Evolutionary conservation across 2,329 filamentous ascomycete genomes (phyloP), one percentile per base, ranked within the genome.

Genomic region (Penicillium sp.): DNA sequence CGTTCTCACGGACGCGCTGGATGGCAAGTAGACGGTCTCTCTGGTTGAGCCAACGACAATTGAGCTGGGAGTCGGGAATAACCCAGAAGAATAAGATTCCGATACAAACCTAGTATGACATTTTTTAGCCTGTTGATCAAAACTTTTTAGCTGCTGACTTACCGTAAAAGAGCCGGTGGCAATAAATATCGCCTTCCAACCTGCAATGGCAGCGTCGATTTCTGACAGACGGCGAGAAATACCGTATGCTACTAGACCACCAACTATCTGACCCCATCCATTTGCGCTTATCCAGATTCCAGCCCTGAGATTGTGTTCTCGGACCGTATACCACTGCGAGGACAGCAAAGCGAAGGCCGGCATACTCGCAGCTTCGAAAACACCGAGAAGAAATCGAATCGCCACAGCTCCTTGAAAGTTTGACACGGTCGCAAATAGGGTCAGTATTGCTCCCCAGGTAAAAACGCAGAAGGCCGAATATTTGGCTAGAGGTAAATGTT

Each of bases 401-500:
- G 34, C 34, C 10, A 37, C 20, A 23, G 34, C 34, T 2, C 34
- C 34, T 12, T 37, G 34, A 5, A 37, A 37, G 15, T 37, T 37
- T 4, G 34, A 21, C 34, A 37, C 34, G 10, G 34, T 37, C 18
- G 34, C 34, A 37, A 37, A 37, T 4, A 37, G 34, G n/a, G 34
- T 23, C 18, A 37, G 12, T 21, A 37, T 13, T 37, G n/a, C 8
- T 6, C 34, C 34, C 34, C 34, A 37, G 18, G 34, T n/a, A 3
- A 20, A 21, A 37, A 37, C 34, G n/a, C 34, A 37, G 34, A 37
- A 37, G n/a, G 34, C 34, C 7, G 34, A 37, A 12, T 46, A 71
- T 70, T 51, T 76, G 71, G 5, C 74, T 29, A 44, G 15, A 36
- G 80, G 54, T 79, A 80, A 55, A 71, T 63, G 4, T 74, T 75